Base-by-base conservation (phyloP, 345 rosid species). In the Aquilaria sinensis region DNA sequence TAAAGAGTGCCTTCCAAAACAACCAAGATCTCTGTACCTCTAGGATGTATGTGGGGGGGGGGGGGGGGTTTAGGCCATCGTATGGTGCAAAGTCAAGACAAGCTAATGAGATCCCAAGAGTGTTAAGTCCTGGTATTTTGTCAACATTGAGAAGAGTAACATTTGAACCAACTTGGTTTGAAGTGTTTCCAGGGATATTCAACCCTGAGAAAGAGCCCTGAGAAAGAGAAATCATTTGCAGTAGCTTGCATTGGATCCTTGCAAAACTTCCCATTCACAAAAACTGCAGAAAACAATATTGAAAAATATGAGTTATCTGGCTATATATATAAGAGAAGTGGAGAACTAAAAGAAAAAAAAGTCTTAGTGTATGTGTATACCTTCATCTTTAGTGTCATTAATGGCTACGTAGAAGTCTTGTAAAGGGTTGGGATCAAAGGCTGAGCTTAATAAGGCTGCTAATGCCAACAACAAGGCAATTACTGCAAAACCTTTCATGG, bases 231-330 rank as follows among this genome's bases (percentile, higher is more conserved):
- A 15, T 73, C 81, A 9, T 74, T 41, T 23, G 72, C 59, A 0
- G 9, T 69, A n/a, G 47, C 72, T 9, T 45, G 67, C 13, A 47
- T 68, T 0, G 72, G 82, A 62, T 78, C 70, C 62, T 66, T 74
- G 70, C 79, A 78, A 48, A 78, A 68, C 60, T 72, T 63, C 7
- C 76, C 82, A 31, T 77, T 71, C 57, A 74, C 78, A 48, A 75
- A 78, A 14, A 78, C 77, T 69, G 62, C 10, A 9, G 2, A 62
- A 4, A 29, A 48, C 13, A 23, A 4, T 2, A 32, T 9, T 12
- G 11, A 41, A 29, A 33, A n/a, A 49, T 6, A 9, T 6, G 12
- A n/a, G 2, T 23, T 23, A 23, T 23, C 23, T 23, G 23, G 23
- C 23, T 23, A 23, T 23, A 23, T 23, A 23, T 23, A 23, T 23